These are phyloP conservation scores for Cryptosporidium viatorum DNA, from an alignment of 169 alveolate genomes.

Conservation along the genomic window DNA sequence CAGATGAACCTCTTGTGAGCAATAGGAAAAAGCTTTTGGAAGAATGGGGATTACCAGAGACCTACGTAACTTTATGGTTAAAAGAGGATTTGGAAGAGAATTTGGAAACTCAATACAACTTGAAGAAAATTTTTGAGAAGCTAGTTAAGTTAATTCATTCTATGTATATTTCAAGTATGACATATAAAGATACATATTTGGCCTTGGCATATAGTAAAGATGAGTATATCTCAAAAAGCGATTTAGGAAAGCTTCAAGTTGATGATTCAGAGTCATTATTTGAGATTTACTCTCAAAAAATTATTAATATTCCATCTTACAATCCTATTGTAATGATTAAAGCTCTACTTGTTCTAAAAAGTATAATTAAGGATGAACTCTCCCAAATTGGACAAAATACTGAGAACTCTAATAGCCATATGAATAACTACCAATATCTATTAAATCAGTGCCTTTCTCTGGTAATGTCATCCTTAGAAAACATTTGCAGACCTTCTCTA, in stretches of 20 bases:
- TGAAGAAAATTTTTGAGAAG: not conserved
- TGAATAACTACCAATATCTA: conserved; percentile 3
- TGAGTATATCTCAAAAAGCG: conserved; percentile 1
- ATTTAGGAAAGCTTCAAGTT: not conserved
- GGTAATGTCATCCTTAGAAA: conserved; percentile 4
- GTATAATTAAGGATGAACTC: conserved; percentile 14
- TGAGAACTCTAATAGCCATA: not conserved
- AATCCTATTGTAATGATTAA: conserved; percentile 58
- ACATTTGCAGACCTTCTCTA: conserved; percentile 23
- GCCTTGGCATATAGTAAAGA: conserved; percentile 53
- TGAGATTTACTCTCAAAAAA: not conserved
- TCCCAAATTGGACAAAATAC: not conserved
- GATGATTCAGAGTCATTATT: not conserved
- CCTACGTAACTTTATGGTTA: conserved; percentile 39
- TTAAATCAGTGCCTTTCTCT: not conserved
- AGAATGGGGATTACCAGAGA: conserved; percentile 41
- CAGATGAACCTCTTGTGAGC: conserved; percentile 34
- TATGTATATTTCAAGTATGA: conserved; percentile 37
- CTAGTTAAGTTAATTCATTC: conserved; percentile 30
- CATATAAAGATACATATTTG: conserved; percentile 47
- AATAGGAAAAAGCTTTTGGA: conserved; percentile 34
- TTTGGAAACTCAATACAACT: not conserved
- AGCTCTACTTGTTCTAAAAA: conserved; percentile 9
- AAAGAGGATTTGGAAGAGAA: conserved; percentile 18
- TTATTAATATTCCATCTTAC: conserved; percentile 13